Base-by-base conservation (phyloP, 2,329 filamentous ascomycete species). In the Claviceps sp. region DNA sequence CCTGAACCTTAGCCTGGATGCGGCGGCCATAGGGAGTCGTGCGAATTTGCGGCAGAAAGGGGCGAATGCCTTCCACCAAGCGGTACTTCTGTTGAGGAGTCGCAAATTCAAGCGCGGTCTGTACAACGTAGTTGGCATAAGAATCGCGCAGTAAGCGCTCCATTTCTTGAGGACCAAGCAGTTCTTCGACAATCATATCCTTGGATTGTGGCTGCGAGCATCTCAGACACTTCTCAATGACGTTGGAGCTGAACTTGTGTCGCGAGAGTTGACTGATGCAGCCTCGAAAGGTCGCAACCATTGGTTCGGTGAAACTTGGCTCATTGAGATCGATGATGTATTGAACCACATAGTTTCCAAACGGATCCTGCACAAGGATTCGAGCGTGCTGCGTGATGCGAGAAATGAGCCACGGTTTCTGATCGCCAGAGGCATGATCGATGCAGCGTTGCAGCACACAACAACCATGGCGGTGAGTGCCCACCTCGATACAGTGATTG, bases 211-310 rank as follows among this genome's bases (percentile, higher is more conserved):
- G 74, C 54, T 86, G 81, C 38, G 90, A 84, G 64, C 89, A 95
- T 52, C 93, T 89, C 54, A 97, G 73, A 62, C 87, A 90, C 68
- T 98, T 98, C 73, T 98, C 93, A 57, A 98, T 91, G 53, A 98
- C 93, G 61, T 98, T 98, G 62, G 93, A 97, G 72, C 89, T 96
- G 73, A 98, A 98, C 71, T 98, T 98, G 73, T 98, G 93, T 66
- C 89, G 90, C 5, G 93, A 97, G 16, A 78, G 78, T 69, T 68
- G 78, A 63, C 66, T 85, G 72, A 80, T 87, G 74, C 76, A 77
- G 60, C 85, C 85, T 52, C 78, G 72, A 73, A 98, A 96, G 62
- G 83, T 84, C 50, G 77, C 73, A 55, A 94, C 93, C 42, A 98
- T 76, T 3, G 91, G 91, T 62, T 93, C 86, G 1, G 91, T 96